Evolutionary conservation across 805 yeast species (phyloP).

Genomic region (Spathaspora sp.): DNA sequence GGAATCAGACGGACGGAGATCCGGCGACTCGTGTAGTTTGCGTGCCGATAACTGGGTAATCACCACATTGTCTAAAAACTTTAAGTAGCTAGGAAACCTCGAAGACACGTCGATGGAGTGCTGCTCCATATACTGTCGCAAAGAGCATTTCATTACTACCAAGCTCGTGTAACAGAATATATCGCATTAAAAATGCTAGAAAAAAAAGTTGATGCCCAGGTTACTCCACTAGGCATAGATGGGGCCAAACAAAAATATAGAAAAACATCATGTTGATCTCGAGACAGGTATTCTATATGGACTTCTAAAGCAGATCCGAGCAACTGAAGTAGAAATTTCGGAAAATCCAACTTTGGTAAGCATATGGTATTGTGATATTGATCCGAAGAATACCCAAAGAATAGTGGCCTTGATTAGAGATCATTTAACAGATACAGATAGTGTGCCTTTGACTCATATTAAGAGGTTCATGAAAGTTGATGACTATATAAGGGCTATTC

Average conservation of each 20-base stretch:
- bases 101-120: not conserved
- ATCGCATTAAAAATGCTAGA: not conserved
- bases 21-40: not conserved
- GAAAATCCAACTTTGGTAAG: slow-evolving; percentile 24
- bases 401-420: slow-evolving; percentile 24
- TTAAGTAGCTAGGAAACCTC: slow-evolving; percentile 2
- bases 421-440: slow-evolving; percentile 23
- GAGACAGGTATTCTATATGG: slow-evolving; percentile 42
- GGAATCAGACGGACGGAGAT: not conserved
- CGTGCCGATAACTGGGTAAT: slow-evolving; percentile 7
- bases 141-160: not conserved
- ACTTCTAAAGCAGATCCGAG: slow-evolving; percentile 43
- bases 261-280: slow-evolving; percentile 39
- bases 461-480: slow-evolving; percentile 50
- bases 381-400: slow-evolving; percentile 29
- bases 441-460: slow-evolving; percentile 35
- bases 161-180: not conserved
- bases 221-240: not conserved
- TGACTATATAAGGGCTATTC: slow-evolving; percentile 31
- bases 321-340: slow-evolving; percentile 14
- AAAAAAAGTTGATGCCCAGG: not conserved
- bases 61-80: not conserved
- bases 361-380: slow-evolving; percentile 49
- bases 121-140: not conserved
- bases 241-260: not conserved